A percentile compares a stretch with the other conserved stretches of the same genome.
These are phyloP conservation scores for Diaporthe ampelina DNA, from an alignment of 2,329 filamentous ascomycete genomes.

Conservation along the genomic window DNA sequence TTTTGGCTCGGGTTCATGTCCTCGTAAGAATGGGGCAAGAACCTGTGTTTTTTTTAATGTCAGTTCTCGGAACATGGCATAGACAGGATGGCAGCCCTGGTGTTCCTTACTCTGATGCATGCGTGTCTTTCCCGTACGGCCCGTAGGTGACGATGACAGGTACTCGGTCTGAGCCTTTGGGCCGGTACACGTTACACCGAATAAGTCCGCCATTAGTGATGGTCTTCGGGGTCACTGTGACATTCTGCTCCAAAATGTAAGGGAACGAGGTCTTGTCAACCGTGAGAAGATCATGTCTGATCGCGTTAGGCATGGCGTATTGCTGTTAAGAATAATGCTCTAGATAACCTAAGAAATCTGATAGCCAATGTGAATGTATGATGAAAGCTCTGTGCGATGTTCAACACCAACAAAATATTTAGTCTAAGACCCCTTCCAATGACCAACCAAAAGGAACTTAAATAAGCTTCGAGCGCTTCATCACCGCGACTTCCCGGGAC, in stretches of 20 bases:
- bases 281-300: not conserved
- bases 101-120: constrained; percentile 62
- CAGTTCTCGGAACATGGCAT: not conserved
- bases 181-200: not conserved
- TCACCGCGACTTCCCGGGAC: too few relatives aligned
- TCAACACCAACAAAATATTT: too few relatives aligned
- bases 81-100: constrained; percentile 33
- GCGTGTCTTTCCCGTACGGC: constrained; percentile 78
- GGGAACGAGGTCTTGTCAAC: not conserved
- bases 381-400: too few relatives aligned
- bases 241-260: not conserved
- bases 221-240: not conserved
- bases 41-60: constrained; percentile 42
- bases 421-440: too few relatives aligned
- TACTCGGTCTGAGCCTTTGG: not conserved
- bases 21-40: constrained; percentile 52
- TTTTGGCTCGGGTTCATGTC: constrained; percentile 64
- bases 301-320: not conserved
- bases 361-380: too few relatives aligned
- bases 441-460: too few relatives aligned
- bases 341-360: too few relatives aligned
- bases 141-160: constrained; percentile 66
- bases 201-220: not conserved
- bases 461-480: too few relatives aligned
- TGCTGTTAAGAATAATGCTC: too few relatives aligned